Percentiles rank a stretch among this genome's conserved stretches.
phyloP scores from a whole-genome alignment of 2,329 filamentous ascomycete genomes.

The Penicillium sp. region DNA sequence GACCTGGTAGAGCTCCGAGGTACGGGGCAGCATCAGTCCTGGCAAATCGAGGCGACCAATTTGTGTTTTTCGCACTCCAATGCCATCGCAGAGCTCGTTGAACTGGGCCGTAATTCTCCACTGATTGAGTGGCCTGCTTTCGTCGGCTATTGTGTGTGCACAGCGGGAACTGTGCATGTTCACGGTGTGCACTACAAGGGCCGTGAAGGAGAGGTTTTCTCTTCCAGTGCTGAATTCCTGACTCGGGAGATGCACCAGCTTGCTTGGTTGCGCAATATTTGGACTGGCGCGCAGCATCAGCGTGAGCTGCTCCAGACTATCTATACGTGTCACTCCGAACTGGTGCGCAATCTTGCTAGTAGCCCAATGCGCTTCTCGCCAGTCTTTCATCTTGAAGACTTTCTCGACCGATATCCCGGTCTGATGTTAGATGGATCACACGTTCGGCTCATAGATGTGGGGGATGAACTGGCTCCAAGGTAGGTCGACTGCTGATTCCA shows the following conservation, averaged over 20 bases:
- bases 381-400: conserved; percentile 81
- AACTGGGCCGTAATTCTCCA: conserved; percentile 70
- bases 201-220: conserved; percentile 62
- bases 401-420: conserved; percentile 78
- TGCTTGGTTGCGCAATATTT: conserved; percentile 69
- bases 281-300: conserved; percentile 77
- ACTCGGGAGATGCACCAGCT: conserved; percentile 77
- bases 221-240: conserved; percentile 65
- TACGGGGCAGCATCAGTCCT: conserved; percentile 80
- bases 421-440: conserved; percentile 72
- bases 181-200: conserved; percentile 78
- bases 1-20: conserved; percentile 77
- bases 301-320: conserved; percentile 74
- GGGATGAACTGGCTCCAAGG: conserved; percentile 48
- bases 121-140: conserved; percentile 83
- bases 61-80: conserved; percentile 85
- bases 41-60: conserved; percentile 89
- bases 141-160: conserved; percentile 81
- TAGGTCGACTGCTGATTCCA: not conserved
- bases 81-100: conserved; percentile 77
- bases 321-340: conserved; percentile 72
- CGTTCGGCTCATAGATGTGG: conserved; percentile 66
- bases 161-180: conserved; percentile 82
- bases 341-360: conserved; percentile 69
- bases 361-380: conserved; percentile 72